Evolutionary conservation across 2,329 filamentous ascomycete genomes (phyloP).

Genomic region (Ophiostoma ips): DNA sequence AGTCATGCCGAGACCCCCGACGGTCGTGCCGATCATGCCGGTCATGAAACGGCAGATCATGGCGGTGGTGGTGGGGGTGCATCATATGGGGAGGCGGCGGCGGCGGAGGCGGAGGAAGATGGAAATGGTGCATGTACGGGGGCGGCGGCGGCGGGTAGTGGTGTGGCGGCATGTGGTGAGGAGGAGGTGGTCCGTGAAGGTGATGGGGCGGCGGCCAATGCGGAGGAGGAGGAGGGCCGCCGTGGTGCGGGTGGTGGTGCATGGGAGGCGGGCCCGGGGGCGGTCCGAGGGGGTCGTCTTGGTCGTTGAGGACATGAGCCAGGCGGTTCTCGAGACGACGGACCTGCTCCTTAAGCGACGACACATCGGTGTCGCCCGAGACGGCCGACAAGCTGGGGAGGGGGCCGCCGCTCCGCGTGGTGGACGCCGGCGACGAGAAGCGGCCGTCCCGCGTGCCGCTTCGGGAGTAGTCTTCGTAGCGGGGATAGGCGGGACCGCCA

Average conservation of each 20-base stretch:
- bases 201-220: constrained; percentile 1
- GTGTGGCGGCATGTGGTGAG: constrained; percentile 1
- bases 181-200: background rate
- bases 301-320: constrained; percentile 15
- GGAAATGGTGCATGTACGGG: constrained; percentile 2
- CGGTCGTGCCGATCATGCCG: background rate
- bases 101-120: constrained; percentile 1
- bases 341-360: constrained; percentile 26
- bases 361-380: constrained; percentile 19
- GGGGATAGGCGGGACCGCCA: background rate
- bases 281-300: constrained; percentile 3
- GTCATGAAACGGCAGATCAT: constrained; percentile 3
- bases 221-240: background rate
- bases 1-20: background rate
- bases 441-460: background rate
- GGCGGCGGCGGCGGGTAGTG: constrained; percentile 1
- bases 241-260: background rate
- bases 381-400: constrained; percentile 5
- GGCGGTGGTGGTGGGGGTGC: constrained; percentile 3
- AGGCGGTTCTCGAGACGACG: constrained; percentile 31
- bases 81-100: constrained; percentile 3
- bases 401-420: background rate
- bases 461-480: constrained; percentile 5
- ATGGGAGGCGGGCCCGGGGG: background rate
- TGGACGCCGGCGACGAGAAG: constrained; percentile 6